Base-by-base conservation (phyloP, 345 rosid species). In the Murraya paniculata region DNA sequence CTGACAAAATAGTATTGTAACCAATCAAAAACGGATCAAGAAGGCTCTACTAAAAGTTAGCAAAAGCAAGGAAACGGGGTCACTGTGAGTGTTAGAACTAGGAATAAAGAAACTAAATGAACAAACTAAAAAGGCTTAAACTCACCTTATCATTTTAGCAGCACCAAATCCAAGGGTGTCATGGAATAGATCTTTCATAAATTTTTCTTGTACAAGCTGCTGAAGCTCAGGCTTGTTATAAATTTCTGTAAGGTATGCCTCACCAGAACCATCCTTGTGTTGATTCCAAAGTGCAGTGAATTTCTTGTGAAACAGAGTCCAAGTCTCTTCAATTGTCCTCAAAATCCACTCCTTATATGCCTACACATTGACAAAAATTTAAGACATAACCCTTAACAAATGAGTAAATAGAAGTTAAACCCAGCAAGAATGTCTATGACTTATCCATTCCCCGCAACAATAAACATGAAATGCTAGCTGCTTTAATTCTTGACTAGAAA, bases 101-200 rank as follows among this genome's bases (percentile, higher is more conserved):
- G 64, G 64, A 33, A 72, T 24, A 36, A 2, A 64, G 64, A 68
- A 72, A 73, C 33, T 35, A 58, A 28, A 69, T 9, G 7, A 59
- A 45, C 50, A 45, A 48, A 31, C 14, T 27, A 60, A 73, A 68
- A 75, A 62, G 31, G 11, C 21, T 38, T 22, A 10, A 19, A 56
- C 77, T 82, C 71, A 91, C 99, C 99, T 91, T 59, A 92, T 94
- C 99, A 96, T 96, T 84, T 96, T 94, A 74, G 98, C 97, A 71
- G 98, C 93, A 35, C 98, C 99, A 38, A 92, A 96, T 68, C 99
- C 99, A 72, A 96, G 95, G 39, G 92, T 76, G 72, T 94, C 98
- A 71, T 92, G 98, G 84, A 94, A 82, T 82, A 96, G 81, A 76
- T 89, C 91, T 71, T 18, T 79, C 90, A 96, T 88, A 80, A 68